Percentiles rank a stretch among this genome's conserved stretches.
These are phyloP conservation scores for Cyclotella kingstonii DNA, from an alignment of 108 stramenopile genomes.

Conservation along the genomic window DNA sequence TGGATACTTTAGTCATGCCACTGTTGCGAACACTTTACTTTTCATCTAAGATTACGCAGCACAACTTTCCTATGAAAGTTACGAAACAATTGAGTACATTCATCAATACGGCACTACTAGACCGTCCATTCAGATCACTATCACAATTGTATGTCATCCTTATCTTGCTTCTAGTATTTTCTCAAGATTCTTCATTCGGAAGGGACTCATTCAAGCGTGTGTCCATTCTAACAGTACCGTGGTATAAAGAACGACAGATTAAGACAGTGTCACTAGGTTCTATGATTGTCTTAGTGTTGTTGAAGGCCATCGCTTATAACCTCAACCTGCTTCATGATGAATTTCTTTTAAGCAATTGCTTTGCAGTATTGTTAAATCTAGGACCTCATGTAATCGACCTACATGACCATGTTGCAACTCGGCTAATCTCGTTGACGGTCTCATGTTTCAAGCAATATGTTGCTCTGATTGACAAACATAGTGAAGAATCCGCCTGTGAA, in stretches of 20 bases:
- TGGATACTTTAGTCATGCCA: constrained; percentile 73
- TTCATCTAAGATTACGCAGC: constrained; percentile 24
- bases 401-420: constrained; percentile 75
- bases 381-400: constrained; percentile 58
- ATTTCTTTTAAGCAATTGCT: constrained; percentile 81
- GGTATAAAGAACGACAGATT: constrained; percentile 78
- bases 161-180: constrained; percentile 78
- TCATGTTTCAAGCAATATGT: constrained; percentile 61
- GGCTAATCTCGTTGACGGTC: constrained; percentile 66
- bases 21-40: constrained; percentile 52
- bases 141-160: constrained; percentile 83
- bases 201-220: constrained; percentile 73
- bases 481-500: constrained; percentile 35
- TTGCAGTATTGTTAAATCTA: constrained; percentile 73
- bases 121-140: constrained; percentile 71
- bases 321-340: constrained; percentile 67
- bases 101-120: constrained; percentile 3
- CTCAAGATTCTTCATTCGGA: constrained; percentile 81
- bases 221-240: constrained; percentile 39
- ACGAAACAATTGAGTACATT: neutral
- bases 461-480: constrained; percentile 20
- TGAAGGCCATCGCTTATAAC: constrained; percentile 71
- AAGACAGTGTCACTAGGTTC: constrained; percentile 71
- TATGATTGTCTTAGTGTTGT: constrained; percentile 60
- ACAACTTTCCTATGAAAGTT: neutral